Percentiles rank a stretch among this genome's conserved stretches.
Conservation (phyloP, 1,284 basidiomycete genomes). For the Xerocomus amazonicus region DNA sequence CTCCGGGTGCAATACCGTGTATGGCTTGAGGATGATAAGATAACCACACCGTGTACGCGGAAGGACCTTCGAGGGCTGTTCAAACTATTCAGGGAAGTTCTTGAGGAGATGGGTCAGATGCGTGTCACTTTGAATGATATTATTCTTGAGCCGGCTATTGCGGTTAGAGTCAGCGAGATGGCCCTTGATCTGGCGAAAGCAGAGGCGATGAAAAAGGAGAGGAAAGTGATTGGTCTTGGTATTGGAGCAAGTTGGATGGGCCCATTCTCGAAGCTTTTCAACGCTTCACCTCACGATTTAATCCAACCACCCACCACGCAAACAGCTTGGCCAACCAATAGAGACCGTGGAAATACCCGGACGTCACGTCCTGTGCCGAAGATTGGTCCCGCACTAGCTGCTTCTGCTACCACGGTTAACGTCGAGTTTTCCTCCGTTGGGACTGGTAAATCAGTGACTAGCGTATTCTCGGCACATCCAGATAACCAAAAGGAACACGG, state of each 20-base stretch:
- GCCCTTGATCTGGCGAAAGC: slow-evolving; percentile 63
- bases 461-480: slow-evolving; percentile 41
- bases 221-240: slow-evolving; percentile 23
- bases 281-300: slow-evolving; percentile 24
- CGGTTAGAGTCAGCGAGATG: slow-evolving; percentile 66
- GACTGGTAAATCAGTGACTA: slow-evolving; percentile 70
- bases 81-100: slow-evolving; percentile 82
- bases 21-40: slow-evolving; percentile 66
- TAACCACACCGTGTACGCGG: slow-evolving; percentile 62
- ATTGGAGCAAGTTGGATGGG: slow-evolving; percentile 68
- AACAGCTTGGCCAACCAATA: slow-evolving; percentile 19
- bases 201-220: slow-evolving; percentile 38
- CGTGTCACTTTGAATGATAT: slow-evolving; percentile 86
- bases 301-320: slow-evolving; percentile 17
- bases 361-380: slow-evolving; percentile 60
- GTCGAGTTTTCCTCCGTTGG: slow-evolving; percentile 87
- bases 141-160: slow-evolving; percentile 81
- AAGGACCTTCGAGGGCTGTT: slow-evolving; percentile 84
- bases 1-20: slow-evolving; percentile 78
- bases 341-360: slow-evolving; percentile 18
- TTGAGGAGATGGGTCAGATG: slow-evolving; percentile 80
- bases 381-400: slow-evolving; percentile 74
- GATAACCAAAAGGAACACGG: slow-evolving; percentile 20
- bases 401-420: slow-evolving; percentile 85
- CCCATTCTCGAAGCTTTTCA: slow-evolving; percentile 75